These are phyloP conservation scores for Pseudodiploospora longispora DNA, from an alignment of 2,329 filamentous ascomycete species.

Conservation along the genomic window DNA sequence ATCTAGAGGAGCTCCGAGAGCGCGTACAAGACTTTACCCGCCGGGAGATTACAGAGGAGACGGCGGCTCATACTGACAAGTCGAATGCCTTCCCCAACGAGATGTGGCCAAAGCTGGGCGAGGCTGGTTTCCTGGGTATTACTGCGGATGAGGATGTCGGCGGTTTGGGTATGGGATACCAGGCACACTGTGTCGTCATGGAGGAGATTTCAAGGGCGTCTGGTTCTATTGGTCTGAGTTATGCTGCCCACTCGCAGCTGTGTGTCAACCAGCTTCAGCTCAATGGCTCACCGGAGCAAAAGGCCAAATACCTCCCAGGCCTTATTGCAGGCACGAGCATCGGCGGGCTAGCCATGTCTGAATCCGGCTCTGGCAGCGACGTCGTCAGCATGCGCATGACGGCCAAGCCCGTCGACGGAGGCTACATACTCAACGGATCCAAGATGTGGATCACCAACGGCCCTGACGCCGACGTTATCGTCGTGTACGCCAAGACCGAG, in stretches of 20 bases:
- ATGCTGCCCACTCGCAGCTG: constrained; percentile 91
- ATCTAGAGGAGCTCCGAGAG: constrained; percentile 74
- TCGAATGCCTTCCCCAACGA: constrained; percentile 79
- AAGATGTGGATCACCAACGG: constrained; percentile 99
- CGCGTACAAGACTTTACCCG: constrained; percentile 83
- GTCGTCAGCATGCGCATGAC: constrained; percentile 93
- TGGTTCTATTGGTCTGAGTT: constrained; percentile 77
- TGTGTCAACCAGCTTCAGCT: constrained; percentile 95
- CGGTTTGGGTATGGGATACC: constrained; percentile 86
- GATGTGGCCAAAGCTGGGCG: constrained; percentile 91
- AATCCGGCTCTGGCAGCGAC: constrained; percentile 83
- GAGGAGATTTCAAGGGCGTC: constrained; percentile 89
- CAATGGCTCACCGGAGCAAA: constrained; percentile 75
- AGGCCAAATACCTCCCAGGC: constrained; percentile 69
- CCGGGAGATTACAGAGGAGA: constrained; percentile 75
- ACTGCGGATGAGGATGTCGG: constrained; percentile 91
- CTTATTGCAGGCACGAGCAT: constrained; percentile 74
- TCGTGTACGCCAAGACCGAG: constrained; percentile 95
- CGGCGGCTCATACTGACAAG: constrained; percentile 76
- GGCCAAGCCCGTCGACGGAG: constrained; percentile 73
- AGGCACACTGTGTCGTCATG: constrained; percentile 92
- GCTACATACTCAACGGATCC: constrained; percentile 76
- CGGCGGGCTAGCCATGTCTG: constrained; percentile 90
- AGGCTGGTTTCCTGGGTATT: constrained; percentile 84
- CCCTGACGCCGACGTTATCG: constrained; percentile 82